Base-by-base conservation (phyloP, 2,329 filamentous ascomycete species). In the Nothophoma quercina region DNA sequence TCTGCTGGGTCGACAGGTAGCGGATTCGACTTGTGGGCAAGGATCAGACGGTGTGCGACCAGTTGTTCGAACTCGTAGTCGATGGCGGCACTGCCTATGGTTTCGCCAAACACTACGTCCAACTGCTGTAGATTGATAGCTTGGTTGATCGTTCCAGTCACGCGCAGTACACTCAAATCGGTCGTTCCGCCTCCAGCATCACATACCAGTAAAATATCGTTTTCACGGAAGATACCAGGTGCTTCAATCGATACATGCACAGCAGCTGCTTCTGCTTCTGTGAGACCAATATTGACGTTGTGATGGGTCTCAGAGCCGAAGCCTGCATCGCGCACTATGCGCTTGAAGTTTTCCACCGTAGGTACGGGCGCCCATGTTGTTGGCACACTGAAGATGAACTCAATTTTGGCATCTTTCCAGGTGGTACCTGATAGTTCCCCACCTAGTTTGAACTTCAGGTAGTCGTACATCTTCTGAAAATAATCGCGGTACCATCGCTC, bases 341-440 rank as follows among this genome's bases (percentile, higher is more conserved):
- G 59, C 52, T 80, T 80, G 70, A 83, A 84, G 7, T 65, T 70
- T 63, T 83, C 82, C 49, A 84, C 78, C 3, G 79, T 78, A 8
- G 75, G 74, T 51, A 80, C 73, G 2, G 70, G 78, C 10, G 75
- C 76, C 82, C 82, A 85, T 0, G 82, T 85, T 2, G 82, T 85
- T 0, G 83, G 83, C 1, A 84, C 81, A 42, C 79, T 82, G 68
- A 85, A 85, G 12, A 84, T 67, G 58, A 85, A 85, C 32, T 80
- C 76, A 2, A 85, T 77, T 0, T 68, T 69, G 52, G 81, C 73
- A 65, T 65, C 13, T 62, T 60, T 7, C 77, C 75, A 39, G 4
- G n/a, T 16, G n/a, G 18, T 15, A 6, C 30, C 30, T 15, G 56
- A 56, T 12, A 33, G n/a, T 9, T 33, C 30, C 3, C 30, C 30